Evolutionary conservation across 257 asterid species (phyloP).

Genomic region (Gentiana dahurica): DNA sequence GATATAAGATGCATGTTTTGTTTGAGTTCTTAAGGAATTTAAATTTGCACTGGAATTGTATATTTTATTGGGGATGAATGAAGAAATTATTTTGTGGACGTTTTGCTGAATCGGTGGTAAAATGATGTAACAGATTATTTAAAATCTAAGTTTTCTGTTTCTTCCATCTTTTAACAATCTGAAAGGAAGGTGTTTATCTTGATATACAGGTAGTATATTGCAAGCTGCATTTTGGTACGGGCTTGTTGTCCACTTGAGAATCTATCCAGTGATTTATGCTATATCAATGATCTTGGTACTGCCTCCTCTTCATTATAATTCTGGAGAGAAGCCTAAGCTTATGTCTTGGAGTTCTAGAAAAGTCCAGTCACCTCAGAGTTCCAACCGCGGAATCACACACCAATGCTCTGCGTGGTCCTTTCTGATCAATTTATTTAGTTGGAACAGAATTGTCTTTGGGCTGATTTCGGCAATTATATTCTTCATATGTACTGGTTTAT

Average conservation of each 20-base stretch:
- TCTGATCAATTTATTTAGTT: constrained; percentile 38
- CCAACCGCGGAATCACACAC: constrained; percentile 18
- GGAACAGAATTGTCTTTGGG: constrained; percentile 76
- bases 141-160: too few species aligned
- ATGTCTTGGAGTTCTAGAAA: constrained; percentile 44
- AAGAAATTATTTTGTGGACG: too few species aligned
- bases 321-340: constrained; percentile 54
- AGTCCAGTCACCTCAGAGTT: constrained; percentile 18
- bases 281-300: constrained; percentile 71
- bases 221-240: constrained; percentile 98
- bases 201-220: constrained; percentile 38
- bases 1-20: too few species aligned
- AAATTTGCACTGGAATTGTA: too few species aligned
- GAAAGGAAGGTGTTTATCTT: neutral
- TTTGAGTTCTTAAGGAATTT: too few species aligned
- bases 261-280: constrained; percentile 85
- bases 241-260: constrained; percentile 81
- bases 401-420: constrained; percentile 17
- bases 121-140: too few species aligned
- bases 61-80: too few species aligned
- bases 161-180: too few species aligned
- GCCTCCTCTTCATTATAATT: constrained; percentile 44
- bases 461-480: constrained; percentile 61
- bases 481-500: constrained; percentile 56
- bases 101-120: too few species aligned